Evolutionary conservation across 2,329 filamentous ascomycete genomes (phyloP), one percentile per base, ranked within the genome.

Genomic region (Venturia aucupariae): DNA sequence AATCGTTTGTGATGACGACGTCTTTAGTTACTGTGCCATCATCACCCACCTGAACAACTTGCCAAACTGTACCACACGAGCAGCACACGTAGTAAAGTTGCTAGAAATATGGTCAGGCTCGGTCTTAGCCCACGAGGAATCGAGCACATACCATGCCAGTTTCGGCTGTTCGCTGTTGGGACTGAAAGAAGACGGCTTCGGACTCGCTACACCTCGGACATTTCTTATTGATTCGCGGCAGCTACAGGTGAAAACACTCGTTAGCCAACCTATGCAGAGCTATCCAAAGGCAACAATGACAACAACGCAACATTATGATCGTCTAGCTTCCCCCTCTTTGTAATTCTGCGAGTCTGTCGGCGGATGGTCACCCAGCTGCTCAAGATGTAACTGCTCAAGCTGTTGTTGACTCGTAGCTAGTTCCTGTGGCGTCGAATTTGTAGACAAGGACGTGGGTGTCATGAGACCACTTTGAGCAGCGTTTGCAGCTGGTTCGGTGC

Each of bases 161-260:
- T 77, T 97, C 92, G 60, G 91, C 90, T 70, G 89, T 96, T 77
- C 94, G 89, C 80, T 97, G 92, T 75, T 99, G 94, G 67, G 92
- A 97, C 80, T 99, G 94, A 81, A 99, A 99, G 80, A 96, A 99
- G 66, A 99, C 95, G 57, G 92, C 92, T 78, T 97, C 92, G 70
- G 86, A 86, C 76, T 94, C 89, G 69, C 84, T 83, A 81, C 95
- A 99, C 70, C 82, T 84, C 62, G 92, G 91, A 79, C 94, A 99
- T 66, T 84, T 83, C 78, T 90, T 91, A 75, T 91, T 90, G 71
- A 91, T 88, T 72, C 92, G 88, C 68, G 94, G 94, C 76, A 97
- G 90, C 92, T 97, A 85, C 74, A 82, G 38, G 38, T 35, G 19
- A 35, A 55, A 27, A 44, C 38, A 22, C 59, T 60, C n/a, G 59